Evolutionary conservation across 305 asterid genomes (phyloP), one percentile per base, ranked within the genome.

Genomic region (Fraxinus dipetala): DNA sequence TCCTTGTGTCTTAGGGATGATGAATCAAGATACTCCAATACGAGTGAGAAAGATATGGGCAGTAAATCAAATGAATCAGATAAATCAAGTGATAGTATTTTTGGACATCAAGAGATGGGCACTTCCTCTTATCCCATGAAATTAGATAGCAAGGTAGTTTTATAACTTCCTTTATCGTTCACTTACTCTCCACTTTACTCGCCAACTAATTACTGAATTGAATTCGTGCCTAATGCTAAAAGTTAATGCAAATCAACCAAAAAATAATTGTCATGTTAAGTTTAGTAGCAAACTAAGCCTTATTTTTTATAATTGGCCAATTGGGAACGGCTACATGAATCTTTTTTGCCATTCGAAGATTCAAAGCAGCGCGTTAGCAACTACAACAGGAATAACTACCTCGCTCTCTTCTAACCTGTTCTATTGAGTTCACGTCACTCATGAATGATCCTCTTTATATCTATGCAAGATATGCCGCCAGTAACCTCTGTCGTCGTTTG

Each of bases 81-180:
- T 48, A 70, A 79, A 83, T 88, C 92, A 56, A 83, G 77, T 56
- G 81, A 81, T 76, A 82, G 84, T 82, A 82, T 82, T 65, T 73
- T 40, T 80, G 85, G 84, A 73, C 63, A 73, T 80, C 87, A 81
- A 81, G 91, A 85, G 75, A 36, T 73, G 22, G 85, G 81, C 43
- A 67, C 89, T 36, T 83, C 81, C 79, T 85, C 91, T 20, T 80
- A 43, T 83, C 90, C 88, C 63, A 86, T 78, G 74, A 88, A 85
- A 81, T 73, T 81, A 56, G 91, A 87, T 20, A 89, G 86, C 86
- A 86, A 88, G 97, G 98, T 93, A 61, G 32, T 74, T 72, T 65
- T 79, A 67, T 51, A 61, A 77, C 74, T 79, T 82, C 69, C 8
- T 54, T 43, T 70, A 51, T 70, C 79, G 67, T 76, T 70, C 67